phyloP scores from a whole-genome alignment of 169 alveolate genomes.

The Hepatocystis sp. region DNA sequence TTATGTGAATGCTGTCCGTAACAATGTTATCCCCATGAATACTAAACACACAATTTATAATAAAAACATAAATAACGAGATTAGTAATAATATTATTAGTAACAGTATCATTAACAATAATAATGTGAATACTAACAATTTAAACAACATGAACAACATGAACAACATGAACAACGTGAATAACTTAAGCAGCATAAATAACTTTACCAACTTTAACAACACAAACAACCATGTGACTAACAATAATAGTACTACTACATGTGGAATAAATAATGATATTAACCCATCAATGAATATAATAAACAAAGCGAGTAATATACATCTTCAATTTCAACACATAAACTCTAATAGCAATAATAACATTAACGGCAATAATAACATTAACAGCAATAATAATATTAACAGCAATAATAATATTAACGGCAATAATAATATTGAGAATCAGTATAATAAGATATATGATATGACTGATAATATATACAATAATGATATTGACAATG shows the following conservation, averaged over 20 bases:
- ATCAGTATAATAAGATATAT: no score
- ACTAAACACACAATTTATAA: not conserved
- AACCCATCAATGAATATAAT: not conserved
- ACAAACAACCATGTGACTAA: not conserved
- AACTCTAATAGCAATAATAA: no score
- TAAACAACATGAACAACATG: not conserved
- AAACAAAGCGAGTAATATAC: not conserved
- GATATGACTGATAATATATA: not conserved
- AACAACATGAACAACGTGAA: no score
- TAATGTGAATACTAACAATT: constrained; percentile 1
- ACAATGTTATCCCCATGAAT: no score
- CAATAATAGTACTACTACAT: not conserved
- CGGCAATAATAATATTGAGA: no score
- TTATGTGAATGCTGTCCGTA: not conserved
- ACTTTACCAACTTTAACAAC: no score
- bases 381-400: no score
- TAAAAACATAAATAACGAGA: not conserved
- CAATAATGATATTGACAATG: not conserved
- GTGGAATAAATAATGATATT: constrained; percentile 7
- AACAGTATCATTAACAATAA: not conserved
- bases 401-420: not conserved
- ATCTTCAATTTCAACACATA: not conserved
- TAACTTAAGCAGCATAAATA: no score
- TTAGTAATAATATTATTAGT: not conserved
- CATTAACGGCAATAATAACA: not conserved